phyloP scores from a whole-genome alignment of 2,329 filamentous ascomycete species.

The Thelonectria olida region DNA sequence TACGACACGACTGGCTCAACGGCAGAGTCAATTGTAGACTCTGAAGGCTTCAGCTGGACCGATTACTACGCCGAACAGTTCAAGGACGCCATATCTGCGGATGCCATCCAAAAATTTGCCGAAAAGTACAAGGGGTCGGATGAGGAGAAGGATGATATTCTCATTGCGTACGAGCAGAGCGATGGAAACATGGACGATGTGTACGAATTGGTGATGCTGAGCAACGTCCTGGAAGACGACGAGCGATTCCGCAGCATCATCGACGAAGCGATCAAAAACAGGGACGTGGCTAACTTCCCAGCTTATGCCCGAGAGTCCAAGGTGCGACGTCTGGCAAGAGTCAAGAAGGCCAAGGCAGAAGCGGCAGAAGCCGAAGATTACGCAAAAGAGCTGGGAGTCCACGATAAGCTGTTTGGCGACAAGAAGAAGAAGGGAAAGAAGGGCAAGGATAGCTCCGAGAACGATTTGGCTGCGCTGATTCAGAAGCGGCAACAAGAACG shows the following conservation, averaged over 20 bases:
- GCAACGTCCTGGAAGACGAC: constrained; percentile 84
- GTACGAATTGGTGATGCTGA: constrained; percentile 88
- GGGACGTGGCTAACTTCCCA: constrained; percentile 72
- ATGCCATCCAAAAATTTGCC: constrained; percentile 80
- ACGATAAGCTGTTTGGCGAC: constrained; percentile 72
- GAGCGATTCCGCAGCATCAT: constrained; percentile 84
- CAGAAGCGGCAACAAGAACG: constrained; percentile 73
- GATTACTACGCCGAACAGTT: constrained; percentile 90
- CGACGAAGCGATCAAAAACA: constrained; percentile 77
- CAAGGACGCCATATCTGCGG: constrained; percentile 76
- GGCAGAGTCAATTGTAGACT: constrained; percentile 79
- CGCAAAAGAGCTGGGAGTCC: constrained; percentile 77
- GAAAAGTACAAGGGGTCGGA: constrained; percentile 84
- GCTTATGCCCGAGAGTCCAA: constrained; percentile 80
- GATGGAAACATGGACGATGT: constrained; percentile 81
- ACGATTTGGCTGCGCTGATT: constrained; percentile 77
- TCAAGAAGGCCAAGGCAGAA: constrained; percentile 72
- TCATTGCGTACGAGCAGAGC: constrained; percentile 77
- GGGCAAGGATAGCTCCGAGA: constrained; percentile 56
- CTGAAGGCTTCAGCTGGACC: constrained; percentile 87
- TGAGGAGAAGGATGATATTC: constrained; percentile 82
- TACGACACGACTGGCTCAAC: constrained; percentile 94
- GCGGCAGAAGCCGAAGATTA: constrained; percentile 77
- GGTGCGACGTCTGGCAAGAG: constrained; percentile 66
- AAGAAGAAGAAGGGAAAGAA: constrained; percentile 55